These are phyloP conservation scores for Cyclostephanos tholiformis DNA, from an alignment of 108 stramenopile genomes.

Conservation along the genomic window DNA sequence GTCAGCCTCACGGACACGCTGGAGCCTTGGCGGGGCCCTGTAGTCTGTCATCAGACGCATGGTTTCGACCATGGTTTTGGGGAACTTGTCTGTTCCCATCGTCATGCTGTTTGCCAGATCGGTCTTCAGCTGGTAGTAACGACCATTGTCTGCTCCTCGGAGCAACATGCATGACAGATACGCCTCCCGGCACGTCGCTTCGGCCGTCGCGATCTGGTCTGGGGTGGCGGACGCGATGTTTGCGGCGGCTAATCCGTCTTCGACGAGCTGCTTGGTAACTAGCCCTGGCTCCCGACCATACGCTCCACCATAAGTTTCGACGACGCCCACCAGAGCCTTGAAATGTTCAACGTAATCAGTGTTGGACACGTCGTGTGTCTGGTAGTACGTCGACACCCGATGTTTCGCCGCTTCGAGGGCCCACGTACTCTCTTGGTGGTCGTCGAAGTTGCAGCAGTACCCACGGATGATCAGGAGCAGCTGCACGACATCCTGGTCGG, in stretches of 20 bases:
- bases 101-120: conserved; percentile 6
- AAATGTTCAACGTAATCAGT: conserved; percentile 17
- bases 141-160: neutral
- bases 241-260: neutral
- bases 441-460: conserved; percentile 10
- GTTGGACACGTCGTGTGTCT: neutral
- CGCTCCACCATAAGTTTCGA: conserved; percentile 10
- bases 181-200: neutral
- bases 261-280: neutral
- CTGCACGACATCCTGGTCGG: conserved; percentile 8
- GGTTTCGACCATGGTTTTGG: neutral
- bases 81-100: conserved; percentile 1
- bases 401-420: conserved; percentile 7
- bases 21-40: neutral
- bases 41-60: neutral
- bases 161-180: conserved; percentile 5
- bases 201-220: neutral
- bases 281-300: conserved; percentile 3
- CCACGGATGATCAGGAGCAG: conserved; percentile 9
- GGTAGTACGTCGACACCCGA: neutral
- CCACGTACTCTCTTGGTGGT: conserved; percentile 11
- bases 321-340: neutral
- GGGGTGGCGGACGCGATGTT: neutral
- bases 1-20: neutral
- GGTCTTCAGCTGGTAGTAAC: neutral